phyloP scores from a whole-genome alignment of 2,329 filamentous ascomycete genomes.

The Xylaria sp. region DNA sequence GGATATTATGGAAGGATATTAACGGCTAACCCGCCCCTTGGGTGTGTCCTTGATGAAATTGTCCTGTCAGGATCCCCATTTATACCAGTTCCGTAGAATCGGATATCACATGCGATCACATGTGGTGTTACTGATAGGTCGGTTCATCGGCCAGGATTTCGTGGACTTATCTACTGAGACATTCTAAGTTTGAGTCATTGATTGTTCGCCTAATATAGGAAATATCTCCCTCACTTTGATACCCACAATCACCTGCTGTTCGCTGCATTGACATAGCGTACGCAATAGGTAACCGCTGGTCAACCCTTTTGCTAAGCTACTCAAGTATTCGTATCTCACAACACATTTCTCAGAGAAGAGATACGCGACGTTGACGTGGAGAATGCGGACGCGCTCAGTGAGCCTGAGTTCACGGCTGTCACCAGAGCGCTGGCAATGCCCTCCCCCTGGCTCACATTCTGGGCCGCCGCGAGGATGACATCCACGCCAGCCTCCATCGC shows the following conservation, averaged over 20 bases:
- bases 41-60: not conserved
- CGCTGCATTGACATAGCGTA: not conserved
- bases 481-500: constrained; percentile 27
- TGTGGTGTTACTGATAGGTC: not conserved
- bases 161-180: not conserved
- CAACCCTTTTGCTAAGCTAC: not conserved
- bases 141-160: not conserved
- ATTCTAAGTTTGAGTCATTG: not conserved
- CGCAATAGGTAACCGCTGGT: not conserved
- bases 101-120: not conserved
- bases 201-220: not conserved
- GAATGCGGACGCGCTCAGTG: constrained; percentile 20
- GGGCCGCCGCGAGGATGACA: constrained; percentile 26
- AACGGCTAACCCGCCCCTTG: not conserved
- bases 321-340: constrained; percentile 4
- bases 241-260: not conserved
- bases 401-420: constrained; percentile 24
- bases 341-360: constrained; percentile 7
- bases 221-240: not conserved
- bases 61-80: not conserved
- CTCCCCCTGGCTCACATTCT: constrained; percentile 25
- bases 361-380: constrained; percentile 24
- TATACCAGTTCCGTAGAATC: not conserved
- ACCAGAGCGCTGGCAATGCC: constrained; percentile 20
- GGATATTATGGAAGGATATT: not conserved